A percentile compares a stretch with the other conserved stretches of the same genome.
Evolutionary conservation across 164 flowering plant genomes (phyloP).

Genomic region (Cinnamomum chago): DNA sequence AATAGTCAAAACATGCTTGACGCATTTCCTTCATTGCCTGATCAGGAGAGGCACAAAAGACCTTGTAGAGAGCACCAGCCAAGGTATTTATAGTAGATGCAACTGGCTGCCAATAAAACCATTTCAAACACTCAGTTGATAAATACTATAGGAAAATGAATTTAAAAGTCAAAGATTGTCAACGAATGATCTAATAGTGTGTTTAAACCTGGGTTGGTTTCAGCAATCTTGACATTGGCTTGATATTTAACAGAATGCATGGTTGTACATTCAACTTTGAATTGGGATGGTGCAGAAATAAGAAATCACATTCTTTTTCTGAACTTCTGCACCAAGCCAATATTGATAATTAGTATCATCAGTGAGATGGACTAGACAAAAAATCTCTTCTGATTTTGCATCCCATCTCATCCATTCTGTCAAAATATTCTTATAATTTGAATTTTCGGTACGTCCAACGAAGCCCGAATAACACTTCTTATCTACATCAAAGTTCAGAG

Average conservation of each 20-base stretch:
- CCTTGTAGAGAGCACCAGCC: conserved; percentile 76
- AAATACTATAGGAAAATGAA: neutral
- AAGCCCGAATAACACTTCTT: neutral
- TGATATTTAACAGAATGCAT: neutral
- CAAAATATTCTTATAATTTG: neutral
- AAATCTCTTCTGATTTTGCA: neutral
- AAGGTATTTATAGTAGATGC: conserved; percentile 80
- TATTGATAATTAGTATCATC: neutral
- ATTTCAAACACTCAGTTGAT: neutral
- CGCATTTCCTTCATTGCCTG: conserved; percentile 91
- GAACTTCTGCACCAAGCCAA: neutral
- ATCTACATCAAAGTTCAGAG: neutral
- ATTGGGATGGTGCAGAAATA: neutral
- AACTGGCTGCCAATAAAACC: conserved; percentile 53
- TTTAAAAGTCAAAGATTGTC: neutral
- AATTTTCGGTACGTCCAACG: neutral
- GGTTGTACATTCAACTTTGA: neutral
- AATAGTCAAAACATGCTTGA: conserved; percentile 84
- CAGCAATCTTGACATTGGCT: neutral
- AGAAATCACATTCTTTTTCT: neutral
- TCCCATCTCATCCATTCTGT: neutral
- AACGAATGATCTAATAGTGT: neutral
- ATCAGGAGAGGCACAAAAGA: conserved; percentile 84
- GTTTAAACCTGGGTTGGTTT: neutral
- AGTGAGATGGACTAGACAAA: neutral